phyloP scores from a whole-genome alignment of 441 rosid genomes.

The Arabidopsis hybrid region DNA sequence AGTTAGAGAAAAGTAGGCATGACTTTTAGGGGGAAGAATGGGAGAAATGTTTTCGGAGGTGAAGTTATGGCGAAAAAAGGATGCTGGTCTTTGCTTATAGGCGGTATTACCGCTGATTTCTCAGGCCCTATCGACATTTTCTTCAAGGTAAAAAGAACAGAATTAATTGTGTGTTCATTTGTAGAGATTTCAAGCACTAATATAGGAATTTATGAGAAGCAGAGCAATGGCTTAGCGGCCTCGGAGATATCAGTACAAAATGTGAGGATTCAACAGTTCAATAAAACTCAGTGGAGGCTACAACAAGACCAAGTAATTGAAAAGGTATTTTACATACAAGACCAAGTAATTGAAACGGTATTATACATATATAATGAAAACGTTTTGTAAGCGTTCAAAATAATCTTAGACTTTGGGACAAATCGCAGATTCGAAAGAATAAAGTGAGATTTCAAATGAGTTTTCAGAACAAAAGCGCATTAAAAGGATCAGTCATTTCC shows the following conservation, averaged over 20 bases:
- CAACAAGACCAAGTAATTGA: slow-evolving; percentile 59
- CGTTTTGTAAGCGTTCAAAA: neutral
- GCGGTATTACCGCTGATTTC: slow-evolving; percentile 57
- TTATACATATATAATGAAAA: neutral
- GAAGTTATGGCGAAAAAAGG: slow-evolving; percentile 53
- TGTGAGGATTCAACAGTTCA: slow-evolving; percentile 62
- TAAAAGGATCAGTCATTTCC: slow-evolving; percentile 54
- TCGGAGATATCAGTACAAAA: slow-evolving; percentile 57
- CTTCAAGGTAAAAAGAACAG: slow-evolving; percentile 48
- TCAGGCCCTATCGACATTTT: slow-evolving; percentile 49
- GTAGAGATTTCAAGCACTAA: neutral
- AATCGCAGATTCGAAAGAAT: slow-evolving; percentile 58
- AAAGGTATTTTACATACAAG: slow-evolving; percentile 63
- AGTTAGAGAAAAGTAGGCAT: slow-evolving; percentile 43
- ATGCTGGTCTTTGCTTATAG: slow-evolving; percentile 81
- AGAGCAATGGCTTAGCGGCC: slow-evolving; percentile 29
- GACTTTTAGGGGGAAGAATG: slow-evolving; percentile 26
- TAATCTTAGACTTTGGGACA: neutral
- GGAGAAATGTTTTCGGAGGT: slow-evolving; percentile 49
- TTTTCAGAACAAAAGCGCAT: slow-evolving; percentile 45
- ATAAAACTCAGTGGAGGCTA: slow-evolving; percentile 69
- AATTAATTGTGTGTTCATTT: neutral
- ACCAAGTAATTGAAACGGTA: too few species aligned
- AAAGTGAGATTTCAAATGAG: slow-evolving; percentile 56
- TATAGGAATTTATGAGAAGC: slow-evolving; percentile 35